Conservation (phyloP, 2,329 filamentous ascomycete genomes). For the Claviceps humidiphila region DNA sequence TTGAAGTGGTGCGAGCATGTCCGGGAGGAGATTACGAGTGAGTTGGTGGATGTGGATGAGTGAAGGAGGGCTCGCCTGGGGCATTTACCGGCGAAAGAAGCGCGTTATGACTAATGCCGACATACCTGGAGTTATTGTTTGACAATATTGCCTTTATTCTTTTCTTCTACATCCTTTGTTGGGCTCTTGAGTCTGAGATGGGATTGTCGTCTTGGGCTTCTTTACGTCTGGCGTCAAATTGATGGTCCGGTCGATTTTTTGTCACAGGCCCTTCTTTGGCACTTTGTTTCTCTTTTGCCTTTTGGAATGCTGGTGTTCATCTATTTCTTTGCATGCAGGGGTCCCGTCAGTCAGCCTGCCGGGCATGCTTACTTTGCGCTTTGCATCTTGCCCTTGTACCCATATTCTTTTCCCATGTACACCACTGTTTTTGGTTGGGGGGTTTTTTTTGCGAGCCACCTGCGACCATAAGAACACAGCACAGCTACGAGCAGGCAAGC, state of each 20-base stretch:
- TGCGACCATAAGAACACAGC: background rate
- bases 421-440: no score
- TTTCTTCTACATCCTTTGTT: background rate
- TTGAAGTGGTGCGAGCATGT: conserved; percentile 73
- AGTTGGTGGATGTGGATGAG: conserved; percentile 27
- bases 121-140: conserved; percentile 1
- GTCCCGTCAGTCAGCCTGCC: background rate
- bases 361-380: background rate
- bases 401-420: no score
- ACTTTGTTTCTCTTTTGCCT: background rate
- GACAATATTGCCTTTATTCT: background rate
- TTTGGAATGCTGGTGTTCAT: background rate
- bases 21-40: conserved; percentile 67
- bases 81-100: background rate
- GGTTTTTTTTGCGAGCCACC: no score
- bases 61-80: conserved; percentile 2
- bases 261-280: background rate
- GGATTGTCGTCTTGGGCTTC: background rate
- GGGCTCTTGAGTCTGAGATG: background rate
- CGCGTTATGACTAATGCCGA: conserved; percentile 7
- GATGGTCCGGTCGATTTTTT: background rate
- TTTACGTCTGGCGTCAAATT: background rate
- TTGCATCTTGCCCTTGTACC: no score
- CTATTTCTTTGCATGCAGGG: background rate
- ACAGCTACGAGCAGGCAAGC: background rate